Evolutionary conservation across 176 grass and related monocot genomes (phyloP), one percentile per base, ranked within the genome.

Genomic region (Miscanthus lutarioriparius): DNA sequence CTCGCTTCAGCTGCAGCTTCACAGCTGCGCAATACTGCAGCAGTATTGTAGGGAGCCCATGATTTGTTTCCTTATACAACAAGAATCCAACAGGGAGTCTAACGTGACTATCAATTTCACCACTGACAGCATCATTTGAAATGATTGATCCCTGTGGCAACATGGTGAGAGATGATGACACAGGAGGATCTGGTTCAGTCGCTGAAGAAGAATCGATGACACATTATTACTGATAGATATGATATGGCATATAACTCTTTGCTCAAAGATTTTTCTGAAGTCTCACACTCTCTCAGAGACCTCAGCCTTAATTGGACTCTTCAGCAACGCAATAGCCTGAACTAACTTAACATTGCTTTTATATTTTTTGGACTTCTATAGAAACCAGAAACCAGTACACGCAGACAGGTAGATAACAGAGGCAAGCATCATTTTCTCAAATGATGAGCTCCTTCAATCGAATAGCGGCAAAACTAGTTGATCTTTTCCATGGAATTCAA

Each of bases 261-360:
- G 82, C 56, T 89, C 11, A 77, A 86, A 88, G 85, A 95, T 83
- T 97, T 95, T 80, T 61, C 85, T 20, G 72, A 95, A 82, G 48
- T 90, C 82, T 93, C 70, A 69, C 90, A n/a, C 63, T 97, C 41
- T 86, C 90, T 64, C 20, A n/a, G 2, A 40, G 19, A 41, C 1
- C 22, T 26, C 33, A 27, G 30, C 32, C 26, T 75, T 30, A 35
- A 72, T 33, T 70, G 67, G 41, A 48, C 10, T n/a, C 19, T 69
- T 65, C 25, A 15, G 6, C 16, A 33, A 85, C 36, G 38, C 22
- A 43, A 26, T 8, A 1, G 26, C 26, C 45, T 67, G 36, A 25
- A 20, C 20, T 8, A 83, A 79, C 26, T 23, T 6, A 9, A 16
- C 27, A 79, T 40, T 47, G 3, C 8, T 82, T 82, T 56, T n/a